Conservation (phyloP, 768 basidiomycete species). For the Xerocomus spinulosus region DNA sequence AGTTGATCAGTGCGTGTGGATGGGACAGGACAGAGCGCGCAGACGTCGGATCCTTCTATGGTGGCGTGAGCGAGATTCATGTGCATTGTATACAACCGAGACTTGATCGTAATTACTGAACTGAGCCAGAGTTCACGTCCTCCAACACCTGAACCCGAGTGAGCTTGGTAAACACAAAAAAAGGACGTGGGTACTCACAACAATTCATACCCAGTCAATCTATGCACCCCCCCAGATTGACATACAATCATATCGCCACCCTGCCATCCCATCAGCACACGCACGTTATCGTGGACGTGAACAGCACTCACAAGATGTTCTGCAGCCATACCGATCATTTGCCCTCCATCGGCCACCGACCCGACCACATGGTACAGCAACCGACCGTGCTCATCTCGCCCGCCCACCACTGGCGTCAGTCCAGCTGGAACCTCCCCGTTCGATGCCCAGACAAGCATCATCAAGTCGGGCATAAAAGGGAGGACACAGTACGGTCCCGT, state of each 20-base stretch:
- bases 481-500: slow-evolving; percentile 5
- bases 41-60: slow-evolving; percentile 42
- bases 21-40: slow-evolving; percentile 24
- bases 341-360: neutral
- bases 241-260: slow-evolving; percentile 3
- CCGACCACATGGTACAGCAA: slow-evolving; percentile 3
- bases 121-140: neutral
- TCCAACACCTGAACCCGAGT: neutral
- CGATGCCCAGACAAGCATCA: neutral
- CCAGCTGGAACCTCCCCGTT: neutral
- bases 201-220: neutral
- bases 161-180: neutral
- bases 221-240: neutral
- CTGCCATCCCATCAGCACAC: neutral
- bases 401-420: slow-evolving; percentile 1
- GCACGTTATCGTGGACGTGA: neutral
- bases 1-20: slow-evolving; percentile 35
- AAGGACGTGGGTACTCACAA: neutral
- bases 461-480: neutral
- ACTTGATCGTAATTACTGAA: no score
- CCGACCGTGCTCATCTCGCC: slow-evolving; percentile 1
- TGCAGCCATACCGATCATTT: slow-evolving; percentile 2
- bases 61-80: slow-evolving; percentile 29
- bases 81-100: neutral
- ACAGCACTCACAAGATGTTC: slow-evolving; percentile 2